Evolutionary conservation across 2,329 filamentous ascomycete species (phyloP).

Genomic region (Aspergillus awamori): DNA sequence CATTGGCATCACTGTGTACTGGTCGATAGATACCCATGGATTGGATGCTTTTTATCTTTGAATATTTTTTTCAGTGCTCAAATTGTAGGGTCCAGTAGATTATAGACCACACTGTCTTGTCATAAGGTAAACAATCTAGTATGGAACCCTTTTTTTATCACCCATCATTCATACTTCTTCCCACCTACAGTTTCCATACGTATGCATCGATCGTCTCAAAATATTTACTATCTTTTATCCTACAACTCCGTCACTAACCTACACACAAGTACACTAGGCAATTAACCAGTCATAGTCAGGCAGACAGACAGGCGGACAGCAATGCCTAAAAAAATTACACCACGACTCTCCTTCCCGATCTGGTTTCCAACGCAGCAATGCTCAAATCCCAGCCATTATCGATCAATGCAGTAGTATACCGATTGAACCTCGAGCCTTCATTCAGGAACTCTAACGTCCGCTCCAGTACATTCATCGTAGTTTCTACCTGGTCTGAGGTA

Average conservation of each 20-base stretch:
- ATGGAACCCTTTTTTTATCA: no score
- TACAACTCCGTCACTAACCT: no score
- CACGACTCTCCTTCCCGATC: constrained; percentile 49
- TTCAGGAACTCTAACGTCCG: constrained; percentile 48
- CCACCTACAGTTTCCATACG: no score
- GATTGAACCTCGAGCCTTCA: constrained; percentile 47
- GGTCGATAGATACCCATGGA: constrained; percentile 19
- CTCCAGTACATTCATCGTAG: constrained; percentile 41
- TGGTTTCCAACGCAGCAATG: constrained; percentile 67
- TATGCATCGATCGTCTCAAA: no score
- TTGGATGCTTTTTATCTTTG: constrained; percentile 4
- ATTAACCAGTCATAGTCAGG: no score
- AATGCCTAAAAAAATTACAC: background rate
- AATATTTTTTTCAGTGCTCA: background rate
- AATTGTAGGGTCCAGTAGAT: background rate
- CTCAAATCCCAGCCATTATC: constrained; percentile 68
- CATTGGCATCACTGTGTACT: constrained; percentile 11
- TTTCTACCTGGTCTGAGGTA: background rate
- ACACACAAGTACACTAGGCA: background rate
- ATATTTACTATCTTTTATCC: no score
- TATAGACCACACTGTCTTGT: no score
- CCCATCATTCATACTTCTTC: no score
- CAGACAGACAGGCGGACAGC: background rate
- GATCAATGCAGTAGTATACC: constrained; percentile 46
- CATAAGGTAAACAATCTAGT: no score